Base-by-base conservation (phyloP, 768 basidiomycete genomes). In the Suillus subaureus region DNA sequence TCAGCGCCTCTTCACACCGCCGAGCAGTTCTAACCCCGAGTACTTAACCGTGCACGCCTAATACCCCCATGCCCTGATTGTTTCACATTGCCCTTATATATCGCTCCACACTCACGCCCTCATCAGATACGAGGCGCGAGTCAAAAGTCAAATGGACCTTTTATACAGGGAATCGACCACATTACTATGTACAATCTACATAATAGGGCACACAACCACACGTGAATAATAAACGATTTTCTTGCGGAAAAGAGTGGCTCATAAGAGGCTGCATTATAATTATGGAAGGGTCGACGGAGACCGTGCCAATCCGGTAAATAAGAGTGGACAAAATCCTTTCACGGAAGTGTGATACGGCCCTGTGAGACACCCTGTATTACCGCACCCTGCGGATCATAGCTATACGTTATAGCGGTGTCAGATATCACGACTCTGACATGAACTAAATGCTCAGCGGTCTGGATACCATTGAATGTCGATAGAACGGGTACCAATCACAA, bases 221-320 rank as follows among this genome's bases (percentile, higher is more conserved):
- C 21, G 54, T 35, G 54, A n/a, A 35, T 55, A 37, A 35, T 21
- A n/a, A 33, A 13, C 54, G 31, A 35, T 33, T 12, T 35, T 55
- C 6, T 35, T 13, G 12, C 54, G n/a, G 35, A 7, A 55, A 35
- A 7, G 54, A 37, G 11, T 13, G 18, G 40, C 26, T 60, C 40
- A 28, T 42, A 28, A 21, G 39, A 60, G 39, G 18, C 18, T 60
- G 58, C 26, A 42, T 16, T 28, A 13, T n/a, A 35, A n/a, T 55
- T 21, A 42, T 39, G 37, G 18, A 60, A 60, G 58, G 58, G 58
- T 60, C 58, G 58, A 60, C 58, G 58, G 40, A 42, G 18, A 60
- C 18, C 39, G n/a, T 40, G 57, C 39, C 51, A 33, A 42, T 28
- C 26, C 56, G 23, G 37, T 58, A 39, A 58, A 26, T 58, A 23